Evolutionary conservation across 192 early-diverging fungal species (phyloP), one percentile per base, ranked within the genome.

Genomic region (Phlyctochytrium arcticum): DNA sequence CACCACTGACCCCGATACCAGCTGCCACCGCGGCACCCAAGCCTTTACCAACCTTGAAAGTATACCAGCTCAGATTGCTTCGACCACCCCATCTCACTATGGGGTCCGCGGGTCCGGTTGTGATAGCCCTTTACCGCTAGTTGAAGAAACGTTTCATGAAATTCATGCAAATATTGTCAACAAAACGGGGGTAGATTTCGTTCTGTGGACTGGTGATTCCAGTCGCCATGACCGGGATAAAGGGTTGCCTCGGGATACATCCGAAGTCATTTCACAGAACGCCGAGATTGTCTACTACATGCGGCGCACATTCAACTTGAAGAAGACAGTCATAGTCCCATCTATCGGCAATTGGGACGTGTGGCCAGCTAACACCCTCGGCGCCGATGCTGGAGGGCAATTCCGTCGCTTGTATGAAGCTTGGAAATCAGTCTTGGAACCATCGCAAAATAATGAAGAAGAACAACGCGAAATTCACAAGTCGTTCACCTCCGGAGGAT

Each of bases 271-370:
- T 29, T 36, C 53, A 12, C 54, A 66, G n/a, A 80, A 75, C 60
- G 48, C 19, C 4, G 24, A 61, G 29, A 54, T 67, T 6, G 75
- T 78, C 17, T 39, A 49, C 6, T 30, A 55, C 36, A 53, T 78
- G 32, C 17, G 48, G 1, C 57, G 57, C 6, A 39, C 70, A n/a
- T 70, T 80, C 60, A 47, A 72, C 48, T n/a, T 54, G 5, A 51
- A 35, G n/a, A n/a, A 12, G 17, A 65, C 48, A 10, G 44, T 62
- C 15, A 62, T 78, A 26, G 62, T 78, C 42, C 78, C 78, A 3
- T 44, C 70, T 23, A 76, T 80, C 51, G 75, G 78, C 26, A 80
- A 80, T 64, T 78, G 78, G 75, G 78, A 80, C 35, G 68, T 76
- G 7, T 77, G 47, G 35, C 78, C 78, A 6, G 44, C 50, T 59